A percentile compares a stretch with the other conserved stretches of the same genome.
phyloP scores from a whole-genome alignment of 768 basidiomycete genomes.

The Mycena polygramma region DNA sequence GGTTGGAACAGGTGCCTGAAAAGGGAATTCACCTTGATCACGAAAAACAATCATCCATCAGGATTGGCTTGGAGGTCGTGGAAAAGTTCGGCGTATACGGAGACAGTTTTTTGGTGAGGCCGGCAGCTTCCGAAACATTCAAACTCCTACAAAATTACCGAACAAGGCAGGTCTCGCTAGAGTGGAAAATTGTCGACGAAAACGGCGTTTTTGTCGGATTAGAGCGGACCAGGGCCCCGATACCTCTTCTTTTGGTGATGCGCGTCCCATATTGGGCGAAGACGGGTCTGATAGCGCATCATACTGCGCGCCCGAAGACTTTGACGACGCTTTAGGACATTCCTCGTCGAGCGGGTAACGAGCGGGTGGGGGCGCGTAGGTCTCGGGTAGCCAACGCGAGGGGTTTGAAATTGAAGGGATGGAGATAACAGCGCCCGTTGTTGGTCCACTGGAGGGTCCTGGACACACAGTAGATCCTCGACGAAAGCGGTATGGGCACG shows the following conservation, averaged over 20 bases:
- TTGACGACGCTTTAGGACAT: constrained; percentile 15
- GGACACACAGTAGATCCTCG: constrained; percentile 29
- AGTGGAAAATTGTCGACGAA: neutral
- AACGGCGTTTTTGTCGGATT: constrained; percentile 17
- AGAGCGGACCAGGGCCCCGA: constrained; percentile 3
- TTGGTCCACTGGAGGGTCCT: constrained; percentile 11
- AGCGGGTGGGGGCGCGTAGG: neutral
- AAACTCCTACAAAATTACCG: constrained; percentile 4
- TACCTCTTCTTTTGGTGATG: constrained; percentile 16
- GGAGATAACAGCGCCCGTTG: constrained; percentile 8
- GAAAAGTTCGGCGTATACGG: neutral
- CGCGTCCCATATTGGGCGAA: constrained; percentile 6
- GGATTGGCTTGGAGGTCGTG: constrained; percentile 5
- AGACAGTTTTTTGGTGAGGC: neutral
- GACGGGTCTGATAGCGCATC: constrained; percentile 26
- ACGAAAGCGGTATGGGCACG: constrained; percentile 8
- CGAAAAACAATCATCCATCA: neutral
- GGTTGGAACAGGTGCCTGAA: neutral
- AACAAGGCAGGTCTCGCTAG: constrained; percentile 6
- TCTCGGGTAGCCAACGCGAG: neutral
- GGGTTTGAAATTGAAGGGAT: neutral
- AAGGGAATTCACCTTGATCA: constrained; percentile 2
- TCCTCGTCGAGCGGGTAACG: too few relatives aligned
- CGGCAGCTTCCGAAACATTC: constrained; percentile 3
- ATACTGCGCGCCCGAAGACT: constrained; percentile 10